Evolutionary conservation across 2,329 filamentous ascomycete species (phyloP).

Genomic region (Akanthomyces muscarius): DNA sequence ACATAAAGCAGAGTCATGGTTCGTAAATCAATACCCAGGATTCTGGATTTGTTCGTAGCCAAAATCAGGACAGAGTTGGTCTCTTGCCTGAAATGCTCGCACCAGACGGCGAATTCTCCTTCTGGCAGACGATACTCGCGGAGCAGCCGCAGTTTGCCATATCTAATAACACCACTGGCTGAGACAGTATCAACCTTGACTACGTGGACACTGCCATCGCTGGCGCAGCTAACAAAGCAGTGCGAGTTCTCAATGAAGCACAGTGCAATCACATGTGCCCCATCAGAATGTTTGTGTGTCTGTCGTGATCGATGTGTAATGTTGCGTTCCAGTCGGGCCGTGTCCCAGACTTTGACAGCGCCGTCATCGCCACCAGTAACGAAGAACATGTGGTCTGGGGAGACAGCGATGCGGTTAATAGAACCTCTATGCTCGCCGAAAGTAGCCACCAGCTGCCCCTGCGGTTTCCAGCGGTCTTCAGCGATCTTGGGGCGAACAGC

Average conservation of each 20-base stretch:
- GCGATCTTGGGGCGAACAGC: slow-evolving; percentile 43
- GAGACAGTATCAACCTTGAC: slow-evolving; percentile 66
- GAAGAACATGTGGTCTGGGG: slow-evolving; percentile 92
- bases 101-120: slow-evolving; percentile 80
- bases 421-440: slow-evolving; percentile 83
- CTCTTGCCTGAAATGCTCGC: slow-evolving; percentile 85
- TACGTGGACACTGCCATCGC: slow-evolving; percentile 84
- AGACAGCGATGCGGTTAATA: slow-evolving; percentile 75
- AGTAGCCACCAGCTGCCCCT: slow-evolving; percentile 78
- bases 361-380: slow-evolving; percentile 91
- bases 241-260: slow-evolving; percentile 94
- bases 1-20: slow-evolving; percentile 79
- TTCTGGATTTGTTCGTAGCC: slow-evolving; percentile 78
- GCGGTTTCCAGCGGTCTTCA: slow-evolving; percentile 69
- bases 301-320: slow-evolving; percentile 82
- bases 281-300: slow-evolving; percentile 71
- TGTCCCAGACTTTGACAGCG: slow-evolving; percentile 89
- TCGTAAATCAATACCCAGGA: slow-evolving; percentile 81
- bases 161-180: slow-evolving; percentile 56
- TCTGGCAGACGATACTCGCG: slow-evolving; percentile 74
- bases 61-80: slow-evolving; percentile 77
- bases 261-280: slow-evolving; percentile 71
- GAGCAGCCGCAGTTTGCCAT: slow-evolving; percentile 71
- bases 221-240: slow-evolving; percentile 86
- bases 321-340: slow-evolving; percentile 82